Conservation (phyloP, 2,329 filamentous ascomycete genomes). For the Aspergillus fischeri region DNA sequence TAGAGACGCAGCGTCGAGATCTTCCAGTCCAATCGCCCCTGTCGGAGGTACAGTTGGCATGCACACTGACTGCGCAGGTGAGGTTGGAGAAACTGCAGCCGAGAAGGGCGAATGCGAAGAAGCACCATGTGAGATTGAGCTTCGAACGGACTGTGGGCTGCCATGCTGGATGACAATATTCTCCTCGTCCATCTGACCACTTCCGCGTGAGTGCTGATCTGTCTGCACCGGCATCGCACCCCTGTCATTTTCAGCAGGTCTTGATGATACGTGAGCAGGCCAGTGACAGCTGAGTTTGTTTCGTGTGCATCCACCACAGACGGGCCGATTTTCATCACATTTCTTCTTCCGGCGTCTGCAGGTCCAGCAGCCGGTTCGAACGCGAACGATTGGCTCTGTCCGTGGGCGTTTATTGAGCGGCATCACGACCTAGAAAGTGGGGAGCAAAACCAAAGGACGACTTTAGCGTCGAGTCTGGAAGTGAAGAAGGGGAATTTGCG, state of each 20-base stretch:
- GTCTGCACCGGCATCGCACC: background rate
- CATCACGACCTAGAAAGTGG: conserved; percentile 9
- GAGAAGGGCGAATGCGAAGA: background rate
- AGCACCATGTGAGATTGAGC: background rate
- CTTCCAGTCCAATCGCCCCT: background rate
- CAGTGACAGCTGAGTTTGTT: conserved; percentile 27
- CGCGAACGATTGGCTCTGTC: conserved; percentile 27
- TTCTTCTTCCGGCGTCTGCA: conserved; percentile 33
- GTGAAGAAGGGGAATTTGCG: background rate
- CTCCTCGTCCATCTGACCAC: background rate
- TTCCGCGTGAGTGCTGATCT: background rate
- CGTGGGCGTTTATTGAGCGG: conserved; percentile 21
- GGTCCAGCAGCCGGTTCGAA: conserved; percentile 30
- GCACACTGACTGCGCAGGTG: background rate
- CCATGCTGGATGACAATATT: background rate
- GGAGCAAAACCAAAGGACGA: background rate
- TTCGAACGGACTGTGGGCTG: background rate
- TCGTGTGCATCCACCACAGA: conserved; percentile 29
- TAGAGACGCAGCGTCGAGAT: background rate
- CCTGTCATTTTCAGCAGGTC: background rate
- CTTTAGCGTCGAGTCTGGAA: background rate
- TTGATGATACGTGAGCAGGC: conserved; percentile 17
- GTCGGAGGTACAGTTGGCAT: background rate
- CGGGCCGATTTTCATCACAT: conserved; percentile 31
- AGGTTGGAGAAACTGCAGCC: background rate